Conservation (phyloP, 257 asterid genomes). For the Striga asiatica region DNA sequence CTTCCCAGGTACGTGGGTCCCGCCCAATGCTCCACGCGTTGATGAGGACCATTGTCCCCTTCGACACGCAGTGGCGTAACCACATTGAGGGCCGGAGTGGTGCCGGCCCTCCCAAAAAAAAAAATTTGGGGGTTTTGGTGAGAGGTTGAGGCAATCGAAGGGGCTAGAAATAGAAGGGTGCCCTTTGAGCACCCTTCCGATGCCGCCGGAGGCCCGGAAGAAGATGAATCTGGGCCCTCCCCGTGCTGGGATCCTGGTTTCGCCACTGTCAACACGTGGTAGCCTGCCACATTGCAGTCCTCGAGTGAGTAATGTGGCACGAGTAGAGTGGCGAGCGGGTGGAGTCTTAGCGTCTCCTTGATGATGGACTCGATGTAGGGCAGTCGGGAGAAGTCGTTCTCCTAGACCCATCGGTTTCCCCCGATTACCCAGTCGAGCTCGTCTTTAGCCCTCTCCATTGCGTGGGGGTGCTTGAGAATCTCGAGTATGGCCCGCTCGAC, state of each 20-base stretch:
- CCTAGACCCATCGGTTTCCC: slow-evolving; percentile 31
- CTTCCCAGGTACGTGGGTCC: slow-evolving; percentile 19
- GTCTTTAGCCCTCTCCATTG: slow-evolving; percentile 21
- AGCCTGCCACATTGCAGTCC: slow-evolving; percentile 21
- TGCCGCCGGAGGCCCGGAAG: no score
- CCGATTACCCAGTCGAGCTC: slow-evolving; percentile 26
- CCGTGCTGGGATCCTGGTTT: no score
- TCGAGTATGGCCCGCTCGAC: slow-evolving; percentile 30
- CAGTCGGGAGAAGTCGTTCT: slow-evolving; percentile 18
- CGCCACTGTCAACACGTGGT: no score
- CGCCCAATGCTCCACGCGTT: slow-evolving; percentile 24
- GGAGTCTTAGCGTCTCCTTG: slow-evolving; percentile 29
- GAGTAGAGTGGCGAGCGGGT: slow-evolving; percentile 21
- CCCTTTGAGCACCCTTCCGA: no score
- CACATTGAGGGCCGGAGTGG: no score
- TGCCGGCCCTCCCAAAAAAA: no score
- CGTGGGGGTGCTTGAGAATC: slow-evolving; percentile 16
- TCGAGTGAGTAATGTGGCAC: slow-evolving; percentile 18
- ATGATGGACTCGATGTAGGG: slow-evolving; percentile 29
- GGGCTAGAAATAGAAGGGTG: no score
- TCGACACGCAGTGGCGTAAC: no score
- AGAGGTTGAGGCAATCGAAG: no score
- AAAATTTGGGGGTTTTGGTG: no score
- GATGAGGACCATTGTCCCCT: slow-evolving; percentile 16
- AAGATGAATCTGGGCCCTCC: no score